These are phyloP conservation scores for Lagenidium sp. DNA, from an alignment of 352 stramenopile species.

Conservation along the genomic window DNA sequence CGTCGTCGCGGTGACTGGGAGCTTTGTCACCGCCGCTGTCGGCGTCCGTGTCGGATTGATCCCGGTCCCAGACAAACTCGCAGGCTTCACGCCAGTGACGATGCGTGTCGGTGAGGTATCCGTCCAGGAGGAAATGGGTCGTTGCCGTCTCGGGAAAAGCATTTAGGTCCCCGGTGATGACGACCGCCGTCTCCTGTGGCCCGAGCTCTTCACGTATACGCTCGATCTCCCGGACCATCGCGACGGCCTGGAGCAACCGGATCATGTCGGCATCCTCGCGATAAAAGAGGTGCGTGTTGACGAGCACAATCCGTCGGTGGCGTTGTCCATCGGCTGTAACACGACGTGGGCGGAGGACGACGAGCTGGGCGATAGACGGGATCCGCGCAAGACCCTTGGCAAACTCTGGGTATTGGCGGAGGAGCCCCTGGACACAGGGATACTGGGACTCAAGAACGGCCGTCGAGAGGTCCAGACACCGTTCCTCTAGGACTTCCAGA, in stretches of 20 bases:
- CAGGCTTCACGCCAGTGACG: constrained; percentile 40
- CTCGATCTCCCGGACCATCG: constrained; percentile 29
- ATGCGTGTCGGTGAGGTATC: constrained; percentile 31
- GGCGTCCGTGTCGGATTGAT: not conserved
- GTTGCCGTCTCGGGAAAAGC: constrained; percentile 34
- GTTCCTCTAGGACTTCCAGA: constrained; percentile 43
- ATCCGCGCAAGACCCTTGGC: constrained; percentile 34
- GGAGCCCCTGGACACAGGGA: constrained; percentile 18
- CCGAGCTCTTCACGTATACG: constrained; percentile 6
- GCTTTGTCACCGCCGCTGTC: not conserved
- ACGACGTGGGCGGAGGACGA: constrained; percentile 38
- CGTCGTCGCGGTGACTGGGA: not conserved
- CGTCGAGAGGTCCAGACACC: constrained; percentile 26
- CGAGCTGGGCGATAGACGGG: constrained; percentile 55
- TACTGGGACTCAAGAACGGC: constrained; percentile 28
- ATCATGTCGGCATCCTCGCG: constrained; percentile 62
- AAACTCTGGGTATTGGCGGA: constrained; percentile 51
- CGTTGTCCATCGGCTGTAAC: no score
- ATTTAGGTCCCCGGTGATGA: constrained; percentile 70
- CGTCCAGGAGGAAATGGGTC: constrained; percentile 40
- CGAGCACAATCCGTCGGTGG: constrained; percentile 28
- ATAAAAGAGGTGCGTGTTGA: constrained; percentile 74
- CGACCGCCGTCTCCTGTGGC: constrained; percentile 12
- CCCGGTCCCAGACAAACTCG: constrained; percentile 37
- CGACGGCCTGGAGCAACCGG: constrained; percentile 43